These are phyloP conservation scores for Hyaloscypha variabilis DNA, from an alignment of 495 filamentous ascomycete genomes.

Conservation along the genomic window DNA sequence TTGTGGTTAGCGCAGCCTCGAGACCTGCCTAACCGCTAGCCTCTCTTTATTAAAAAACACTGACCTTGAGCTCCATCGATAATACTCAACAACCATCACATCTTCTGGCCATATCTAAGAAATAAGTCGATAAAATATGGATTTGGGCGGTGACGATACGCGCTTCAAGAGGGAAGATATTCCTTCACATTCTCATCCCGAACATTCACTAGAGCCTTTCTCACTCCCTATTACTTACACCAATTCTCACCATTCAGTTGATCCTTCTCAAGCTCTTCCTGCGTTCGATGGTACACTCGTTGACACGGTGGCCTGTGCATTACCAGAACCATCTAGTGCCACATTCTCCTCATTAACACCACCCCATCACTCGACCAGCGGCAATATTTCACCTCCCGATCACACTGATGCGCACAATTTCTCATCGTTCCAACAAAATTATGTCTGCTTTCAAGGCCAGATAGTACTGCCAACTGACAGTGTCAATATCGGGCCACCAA, in stretches of 20 bases:
- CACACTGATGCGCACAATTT: not conserved
- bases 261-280: no score
- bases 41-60: not conserved
- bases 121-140: no score
- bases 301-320: not conserved
- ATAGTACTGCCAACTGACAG: not conserved
- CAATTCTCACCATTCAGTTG: no score
- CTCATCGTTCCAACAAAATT: conserved; percentile 2
- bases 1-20: conserved; percentile 9
- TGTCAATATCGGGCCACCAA: no score
- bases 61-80: not conserved
- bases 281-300: no score
- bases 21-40: not conserved
- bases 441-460: not conserved
- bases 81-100: not conserved
- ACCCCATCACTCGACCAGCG: not conserved
- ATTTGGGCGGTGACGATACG: no score
- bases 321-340: not conserved
- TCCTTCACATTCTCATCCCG: no score
- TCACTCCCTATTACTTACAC: no score
- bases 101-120: no score
- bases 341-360: not conserved
- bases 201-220: no score
- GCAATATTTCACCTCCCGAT: conserved; percentile 1
- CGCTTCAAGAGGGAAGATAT: no score